Evolutionary conservation across 2,329 filamentous ascomycete species (phyloP).

Genomic region (Calcarisporium arbuscula): DNA sequence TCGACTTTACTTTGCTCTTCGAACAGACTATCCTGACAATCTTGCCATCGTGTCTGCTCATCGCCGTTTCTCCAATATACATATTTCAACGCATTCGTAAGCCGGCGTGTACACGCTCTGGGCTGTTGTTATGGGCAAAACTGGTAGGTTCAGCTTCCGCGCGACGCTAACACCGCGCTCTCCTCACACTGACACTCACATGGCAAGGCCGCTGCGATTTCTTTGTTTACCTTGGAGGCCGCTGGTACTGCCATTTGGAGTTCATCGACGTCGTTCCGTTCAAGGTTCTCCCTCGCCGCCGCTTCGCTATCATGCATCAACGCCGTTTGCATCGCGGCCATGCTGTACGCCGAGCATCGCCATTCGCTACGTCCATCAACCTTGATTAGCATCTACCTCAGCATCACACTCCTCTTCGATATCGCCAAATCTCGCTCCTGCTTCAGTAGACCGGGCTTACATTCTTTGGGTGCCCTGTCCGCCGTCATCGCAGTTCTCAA

Average conservation of each 20-base stretch:
- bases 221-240: slow-evolving; percentile 21
- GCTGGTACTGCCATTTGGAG: slow-evolving; percentile 16
- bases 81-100: slow-evolving; percentile 6
- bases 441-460: slow-evolving; percentile 6
- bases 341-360: slow-evolving; percentile 26
- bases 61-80: slow-evolving; percentile 6
- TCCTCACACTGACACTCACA: not conserved
- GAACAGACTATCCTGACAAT: slow-evolving; percentile 13
- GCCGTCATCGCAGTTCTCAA: slow-evolving; percentile 25
- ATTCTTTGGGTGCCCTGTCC: slow-evolving; percentile 21
- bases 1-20: slow-evolving; percentile 17
- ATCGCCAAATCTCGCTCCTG: slow-evolving; percentile 26
- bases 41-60: slow-evolving; percentile 6
- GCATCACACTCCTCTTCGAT: slow-evolving; percentile 34
- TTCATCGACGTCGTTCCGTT: slow-evolving; percentile 6
- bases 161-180: too few relatives aligned
- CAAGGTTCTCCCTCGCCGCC: slow-evolving; percentile 18
- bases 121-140: slow-evolving; percentile 13
- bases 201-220: slow-evolving; percentile 12
- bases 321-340: slow-evolving; percentile 14
- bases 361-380: slow-evolving; percentile 32
- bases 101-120: slow-evolving; percentile 2
- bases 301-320: slow-evolving; percentile 20
- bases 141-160: slow-evolving; percentile 11
- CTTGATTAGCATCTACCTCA: slow-evolving; percentile 31